Base-by-base conservation (phyloP, 768 basidiomycete genomes). In the Panus rudis region DNA sequence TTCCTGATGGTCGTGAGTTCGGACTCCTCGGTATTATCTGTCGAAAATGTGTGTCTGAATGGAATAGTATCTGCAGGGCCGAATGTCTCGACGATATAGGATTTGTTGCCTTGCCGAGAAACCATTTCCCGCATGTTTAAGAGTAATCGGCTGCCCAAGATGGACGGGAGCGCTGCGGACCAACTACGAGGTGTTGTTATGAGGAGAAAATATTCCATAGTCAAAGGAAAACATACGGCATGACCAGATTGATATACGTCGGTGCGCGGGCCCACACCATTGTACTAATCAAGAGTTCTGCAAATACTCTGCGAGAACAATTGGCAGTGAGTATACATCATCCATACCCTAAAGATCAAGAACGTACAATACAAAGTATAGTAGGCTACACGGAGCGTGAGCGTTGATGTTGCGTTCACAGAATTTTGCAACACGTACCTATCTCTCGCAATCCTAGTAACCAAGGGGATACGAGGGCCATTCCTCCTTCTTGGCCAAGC, bases 81-180 rank as follows among this genome's bases (percentile, higher is more conserved):
- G n/a, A n/a, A n/a, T n/a, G 8, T 35, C 24, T 51, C 49, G n/a
- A 51, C n/a, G n/a, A 51, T 43, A 23, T 51, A 51, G 6, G 49
- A 47, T 11, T 33, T 16, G 14, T 24, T 17, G 7, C 42, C 35
- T 14, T 25, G 37, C 21, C 22, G 21, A 16, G 45, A 28, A 5
- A 42, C 51, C 1, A 30, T 17, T 22, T 48, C 47, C 31, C 58
- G 56, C 49, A 56, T 58, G 37, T 51, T 50, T 30, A 59, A 46
- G 10, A 59, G 46, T 8, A 58, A 48, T 24, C 52, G 54, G 33
- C 46, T 51, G 12, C 58, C 56, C 13, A 59, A 49, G 2, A 59
- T 27, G 7, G 56, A 56, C 2, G 58, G 56, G 3, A 58, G 43
- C 10, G 56, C 54, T 2, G 53, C 42, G 4, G 54, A 54, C 58